Conservation (phyloP, 23 red algal species). For the Gracilaria caudata region DNA sequence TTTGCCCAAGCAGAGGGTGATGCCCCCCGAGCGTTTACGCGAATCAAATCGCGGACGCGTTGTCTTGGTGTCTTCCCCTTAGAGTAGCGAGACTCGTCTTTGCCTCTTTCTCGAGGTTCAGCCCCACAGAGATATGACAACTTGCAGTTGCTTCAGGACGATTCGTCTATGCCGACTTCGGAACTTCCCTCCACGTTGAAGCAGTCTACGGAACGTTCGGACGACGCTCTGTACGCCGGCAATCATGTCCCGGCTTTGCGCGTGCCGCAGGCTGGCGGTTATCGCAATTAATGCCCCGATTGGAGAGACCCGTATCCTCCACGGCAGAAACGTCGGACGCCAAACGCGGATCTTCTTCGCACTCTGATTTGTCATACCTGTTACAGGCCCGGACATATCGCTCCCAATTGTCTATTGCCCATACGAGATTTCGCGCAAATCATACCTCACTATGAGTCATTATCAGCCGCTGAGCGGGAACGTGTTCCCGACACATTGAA, state of each 20-base stretch:
- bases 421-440: not conserved
- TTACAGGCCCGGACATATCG: constrained; percentile 21
- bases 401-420: constrained; percentile 21
- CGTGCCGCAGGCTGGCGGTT: constrained; percentile 2
- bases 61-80: not conserved
- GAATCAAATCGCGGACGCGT: not conserved
- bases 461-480: constrained; percentile 11
- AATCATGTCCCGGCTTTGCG: not conserved
- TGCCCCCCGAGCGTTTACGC: not conserved
- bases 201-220: not conserved
- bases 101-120: not conserved
- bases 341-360: not conserved
- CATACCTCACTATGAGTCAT: not conserved
- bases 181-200: not conserved
- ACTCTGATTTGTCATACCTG: constrained; percentile 41
- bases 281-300: not conserved
- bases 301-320: constrained; percentile 10
- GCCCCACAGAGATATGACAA: not conserved
- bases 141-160: not conserved
- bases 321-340: not conserved
- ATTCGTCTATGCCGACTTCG: not conserved
- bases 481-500: constrained; percentile 2
- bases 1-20: constrained; percentile 28
- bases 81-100: not conserved
- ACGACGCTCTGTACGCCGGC: not conserved